Conservation (phyloP, 352 stramenopile species). For the Phytophthora kernoviae region DNA sequence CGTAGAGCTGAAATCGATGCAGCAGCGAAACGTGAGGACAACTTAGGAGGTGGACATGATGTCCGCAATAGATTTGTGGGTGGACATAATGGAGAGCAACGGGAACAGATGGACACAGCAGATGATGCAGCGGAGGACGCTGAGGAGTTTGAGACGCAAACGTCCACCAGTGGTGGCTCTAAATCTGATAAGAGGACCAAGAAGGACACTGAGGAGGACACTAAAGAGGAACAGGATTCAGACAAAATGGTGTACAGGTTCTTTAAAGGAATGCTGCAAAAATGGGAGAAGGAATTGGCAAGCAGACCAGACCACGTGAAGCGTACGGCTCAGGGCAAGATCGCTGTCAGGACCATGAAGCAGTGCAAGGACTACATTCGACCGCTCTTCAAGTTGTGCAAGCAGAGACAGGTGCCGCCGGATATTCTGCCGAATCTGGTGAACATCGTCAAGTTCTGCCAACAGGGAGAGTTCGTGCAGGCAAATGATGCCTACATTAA, state of each 20-base stretch:
- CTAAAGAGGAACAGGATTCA: constrained; percentile 43
- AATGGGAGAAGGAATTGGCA: constrained; percentile 94
- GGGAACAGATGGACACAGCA: constrained; percentile 48
- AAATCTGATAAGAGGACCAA: constrained; percentile 21
- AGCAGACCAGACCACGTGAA: constrained; percentile 89
- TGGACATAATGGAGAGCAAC: constrained; percentile 33
- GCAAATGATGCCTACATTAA: constrained; percentile 98
- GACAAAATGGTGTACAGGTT: constrained; percentile 89
- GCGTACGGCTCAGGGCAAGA: constrained; percentile 90
- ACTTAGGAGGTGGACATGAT: constrained; percentile 71
- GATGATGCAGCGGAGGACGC: constrained; percentile 47
- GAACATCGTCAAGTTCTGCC: constrained; percentile 95
- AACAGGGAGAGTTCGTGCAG: constrained; percentile 93
- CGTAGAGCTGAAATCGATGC: constrained; percentile 66
- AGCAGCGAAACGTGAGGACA: constrained; percentile 69
- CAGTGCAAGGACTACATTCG: constrained; percentile 99
- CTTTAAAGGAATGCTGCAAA: constrained; percentile 94
- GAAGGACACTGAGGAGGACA: constrained; percentile 31
- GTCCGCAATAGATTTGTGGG: constrained; percentile 81
- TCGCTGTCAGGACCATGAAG: constrained; percentile 97
- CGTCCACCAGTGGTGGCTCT: not conserved
- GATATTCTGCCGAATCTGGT: constrained; percentile 90
- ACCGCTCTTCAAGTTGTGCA: constrained; percentile 97
- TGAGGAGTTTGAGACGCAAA: constrained; percentile 36
- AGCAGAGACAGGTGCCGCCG: constrained; percentile 87